Evolutionary conservation across 257 asterid species (phyloP).

Genomic region (Buddleja alternifolia): DNA sequence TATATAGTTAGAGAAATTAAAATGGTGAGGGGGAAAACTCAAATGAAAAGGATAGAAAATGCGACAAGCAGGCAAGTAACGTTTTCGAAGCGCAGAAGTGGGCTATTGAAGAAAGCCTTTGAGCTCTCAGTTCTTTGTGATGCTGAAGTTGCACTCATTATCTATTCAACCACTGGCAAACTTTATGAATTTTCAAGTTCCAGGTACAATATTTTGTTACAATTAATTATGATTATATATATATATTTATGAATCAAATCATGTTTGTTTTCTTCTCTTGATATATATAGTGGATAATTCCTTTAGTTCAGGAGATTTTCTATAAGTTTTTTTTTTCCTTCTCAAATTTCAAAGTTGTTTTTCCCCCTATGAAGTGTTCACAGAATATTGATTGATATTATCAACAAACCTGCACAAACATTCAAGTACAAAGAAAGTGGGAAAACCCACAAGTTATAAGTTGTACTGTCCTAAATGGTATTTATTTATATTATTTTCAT

Average conservation of each 20-base stretch:
- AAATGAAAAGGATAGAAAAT: constrained; percentile 69
- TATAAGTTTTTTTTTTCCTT: background rate
- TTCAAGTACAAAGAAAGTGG: constrained; percentile 20
- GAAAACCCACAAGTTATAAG: background rate
- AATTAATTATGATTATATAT: background rate
- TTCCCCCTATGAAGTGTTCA: background rate
- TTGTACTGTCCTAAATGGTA: background rate
- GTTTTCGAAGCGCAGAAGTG: constrained; percentile 66
- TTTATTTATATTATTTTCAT: constrained; percentile 9
- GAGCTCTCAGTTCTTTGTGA: constrained; percentile 75
- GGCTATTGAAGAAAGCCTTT: constrained; percentile 67
- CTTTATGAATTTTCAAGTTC: constrained; percentile 64
- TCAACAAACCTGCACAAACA: background rate
- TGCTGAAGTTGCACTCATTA: constrained; percentile 64
- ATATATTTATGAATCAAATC: no score
- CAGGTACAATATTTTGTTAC: constrained; percentile 38
- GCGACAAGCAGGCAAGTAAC: constrained; percentile 68
- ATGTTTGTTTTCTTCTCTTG: background rate
- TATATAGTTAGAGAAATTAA: background rate
- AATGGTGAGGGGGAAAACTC: constrained; percentile 70
- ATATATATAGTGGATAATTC: background rate
- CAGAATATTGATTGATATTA: background rate
- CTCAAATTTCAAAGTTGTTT: constrained; percentile 7
- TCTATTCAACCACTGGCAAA: constrained; percentile 59
- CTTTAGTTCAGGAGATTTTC: background rate